Evolutionary conservation across 176 grass and related monocot species (phyloP).

Genomic region (Hordeum vulgare): DNA sequence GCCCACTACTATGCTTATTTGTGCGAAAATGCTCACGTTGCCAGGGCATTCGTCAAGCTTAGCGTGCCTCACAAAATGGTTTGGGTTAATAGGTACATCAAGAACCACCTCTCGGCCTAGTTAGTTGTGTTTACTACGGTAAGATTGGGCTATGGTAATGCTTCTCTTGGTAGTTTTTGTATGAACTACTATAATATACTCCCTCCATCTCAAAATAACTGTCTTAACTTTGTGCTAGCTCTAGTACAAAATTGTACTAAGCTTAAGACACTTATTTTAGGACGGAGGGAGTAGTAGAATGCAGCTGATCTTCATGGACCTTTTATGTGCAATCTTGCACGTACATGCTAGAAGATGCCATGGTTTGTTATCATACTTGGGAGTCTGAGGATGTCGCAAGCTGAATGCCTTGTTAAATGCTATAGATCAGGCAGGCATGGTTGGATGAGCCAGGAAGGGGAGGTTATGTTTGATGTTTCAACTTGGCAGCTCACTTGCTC

Average conservation of each 20-base stretch:
- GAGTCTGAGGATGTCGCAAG: not conserved
- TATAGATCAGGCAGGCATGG: not conserved
- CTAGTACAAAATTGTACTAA: too few relatives aligned
- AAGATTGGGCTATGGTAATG: not conserved
- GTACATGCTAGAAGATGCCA: not conserved
- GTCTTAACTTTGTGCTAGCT: too few relatives aligned
- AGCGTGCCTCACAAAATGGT: not conserved
- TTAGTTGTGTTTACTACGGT: not conserved
- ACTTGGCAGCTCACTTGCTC: not conserved
- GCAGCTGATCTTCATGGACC: not conserved
- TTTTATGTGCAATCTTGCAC: not conserved
- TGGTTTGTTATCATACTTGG: not conserved
- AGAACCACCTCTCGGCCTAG: not conserved
- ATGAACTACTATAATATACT: not conserved
- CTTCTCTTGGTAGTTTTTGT: not conserved
- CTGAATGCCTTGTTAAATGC: not conserved
- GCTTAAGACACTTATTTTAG: too few relatives aligned
- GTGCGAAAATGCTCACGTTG: not conserved
- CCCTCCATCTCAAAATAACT: too few relatives aligned
- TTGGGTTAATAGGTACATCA: slow-evolving; percentile 1
- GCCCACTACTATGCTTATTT: not conserved
- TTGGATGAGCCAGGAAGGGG: not conserved
- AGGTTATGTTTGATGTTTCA: not conserved
- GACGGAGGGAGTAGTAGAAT: too few relatives aligned
- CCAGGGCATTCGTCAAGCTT: not conserved